These are phyloP conservation scores for Ustulina deusta DNA, from an alignment of 2,329 filamentous ascomycete genomes.

Conservation along the genomic window DNA sequence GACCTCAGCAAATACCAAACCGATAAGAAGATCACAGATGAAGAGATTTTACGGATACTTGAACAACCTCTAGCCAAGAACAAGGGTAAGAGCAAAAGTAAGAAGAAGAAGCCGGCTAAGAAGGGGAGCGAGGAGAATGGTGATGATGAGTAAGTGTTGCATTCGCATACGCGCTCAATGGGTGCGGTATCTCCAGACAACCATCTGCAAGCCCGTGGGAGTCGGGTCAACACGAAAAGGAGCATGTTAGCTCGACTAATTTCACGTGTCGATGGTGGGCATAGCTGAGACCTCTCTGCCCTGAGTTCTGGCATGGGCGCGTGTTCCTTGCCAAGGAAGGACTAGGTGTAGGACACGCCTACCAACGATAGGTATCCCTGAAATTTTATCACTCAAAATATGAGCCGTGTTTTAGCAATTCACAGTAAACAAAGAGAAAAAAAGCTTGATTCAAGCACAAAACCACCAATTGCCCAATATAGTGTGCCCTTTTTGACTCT, in stretches of 20 bases:
- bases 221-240: conserved; percentile 12
- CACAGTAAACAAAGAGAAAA: conserved; percentile 33
- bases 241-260: conserved; percentile 16
- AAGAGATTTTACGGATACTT: conserved; percentile 94
- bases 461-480: conserved; percentile 5
- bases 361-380: conserved; percentile 18
- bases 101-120: conserved; percentile 77
- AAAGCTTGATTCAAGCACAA: conserved; percentile 35
- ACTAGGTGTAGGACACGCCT: conserved; percentile 27
- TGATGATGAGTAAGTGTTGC: conserved; percentile 44
- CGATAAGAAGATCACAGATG: conserved; percentile 97
- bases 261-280: conserved; percentile 28
- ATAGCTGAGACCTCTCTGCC: conserved; percentile 20
- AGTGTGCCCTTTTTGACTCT: conserved; percentile 11
- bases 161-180: conserved; percentile 16
- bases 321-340: conserved; percentile 27
- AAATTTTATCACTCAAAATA: conserved; percentile 23
- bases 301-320: conserved; percentile 20
- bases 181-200: conserved; percentile 5
- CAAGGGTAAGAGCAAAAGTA: conserved; percentile 94
- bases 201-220: conserved; percentile 27
- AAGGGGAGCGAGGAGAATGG: conserved; percentile 52
- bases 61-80: conserved; percentile 88
- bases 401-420: conserved; percentile 36
- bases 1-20: conserved; percentile 88